Percentiles rank a stretch among this genome's conserved stretches.
Evolutionary conservation across 306 rosid species (phyloP).

Genomic region (Abrus precatorius): DNA sequence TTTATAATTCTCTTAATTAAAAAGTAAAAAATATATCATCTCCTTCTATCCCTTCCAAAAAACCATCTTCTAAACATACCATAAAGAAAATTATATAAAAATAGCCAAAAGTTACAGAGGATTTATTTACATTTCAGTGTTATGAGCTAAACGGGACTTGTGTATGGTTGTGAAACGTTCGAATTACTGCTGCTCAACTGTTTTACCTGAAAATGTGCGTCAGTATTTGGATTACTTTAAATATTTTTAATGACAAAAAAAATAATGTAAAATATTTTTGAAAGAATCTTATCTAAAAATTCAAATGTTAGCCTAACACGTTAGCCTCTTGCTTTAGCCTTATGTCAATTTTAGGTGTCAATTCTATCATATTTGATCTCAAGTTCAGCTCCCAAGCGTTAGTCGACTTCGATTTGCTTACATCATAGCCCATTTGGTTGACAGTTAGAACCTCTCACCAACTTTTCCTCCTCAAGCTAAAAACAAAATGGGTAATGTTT

Average conservation of each 20-base stretch:
- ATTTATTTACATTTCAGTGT: no score
- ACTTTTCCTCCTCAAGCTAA: background rate
- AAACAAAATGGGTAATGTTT: background rate
- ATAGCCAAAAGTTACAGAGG: no score
- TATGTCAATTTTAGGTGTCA: background rate
- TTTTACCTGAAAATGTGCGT: background rate
- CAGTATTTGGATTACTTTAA: background rate
- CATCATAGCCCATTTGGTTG: constrained; percentile 1
- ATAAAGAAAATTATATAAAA: no score
- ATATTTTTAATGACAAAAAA: background rate
- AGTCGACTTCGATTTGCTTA: background rate
- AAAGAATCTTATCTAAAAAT: no score
- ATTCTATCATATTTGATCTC: background rate
- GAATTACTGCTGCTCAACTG: background rate
- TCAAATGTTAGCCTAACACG: background rate
- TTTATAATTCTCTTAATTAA: no score
- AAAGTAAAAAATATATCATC: no score
- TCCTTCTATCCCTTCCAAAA: no score
- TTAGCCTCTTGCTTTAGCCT: background rate
- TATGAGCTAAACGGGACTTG: no score
- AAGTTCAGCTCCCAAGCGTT: background rate
- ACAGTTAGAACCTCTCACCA: background rate
- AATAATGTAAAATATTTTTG: no score
- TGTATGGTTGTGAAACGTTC: background rate
- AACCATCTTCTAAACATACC: no score